These are phyloP conservation scores for Alternaria panax DNA, from an alignment of 2,329 filamentous ascomycete species.

Conservation along the genomic window DNA sequence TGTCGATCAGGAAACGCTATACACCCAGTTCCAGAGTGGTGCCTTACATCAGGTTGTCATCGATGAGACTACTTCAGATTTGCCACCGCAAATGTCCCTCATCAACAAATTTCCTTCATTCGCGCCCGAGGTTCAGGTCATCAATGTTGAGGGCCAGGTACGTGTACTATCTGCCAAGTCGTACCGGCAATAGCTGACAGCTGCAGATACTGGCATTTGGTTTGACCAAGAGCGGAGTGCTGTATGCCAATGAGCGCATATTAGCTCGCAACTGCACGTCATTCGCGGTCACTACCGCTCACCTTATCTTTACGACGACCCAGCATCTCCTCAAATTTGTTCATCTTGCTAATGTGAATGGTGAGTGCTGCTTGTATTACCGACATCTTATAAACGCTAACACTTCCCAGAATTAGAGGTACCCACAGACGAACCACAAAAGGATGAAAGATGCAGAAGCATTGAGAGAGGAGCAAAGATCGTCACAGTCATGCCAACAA, in stretches of 20 bases:
- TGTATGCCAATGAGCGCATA: constrained; percentile 78
- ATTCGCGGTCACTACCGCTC: constrained; percentile 79
- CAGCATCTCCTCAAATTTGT: constrained; percentile 95
- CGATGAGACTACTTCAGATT: constrained; percentile 16
- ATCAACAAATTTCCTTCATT: constrained; percentile 38
- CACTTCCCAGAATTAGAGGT: constrained; percentile 73
- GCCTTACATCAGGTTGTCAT: constrained; percentile 25
- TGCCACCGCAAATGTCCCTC: constrained; percentile 25
- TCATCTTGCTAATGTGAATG: constrained; percentile 72
- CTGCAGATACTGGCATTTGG: constrained; percentile 63
- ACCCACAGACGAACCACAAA: constrained; percentile 86
- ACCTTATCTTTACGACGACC: constrained; percentile 90
- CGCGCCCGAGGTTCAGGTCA: constrained; percentile 34
- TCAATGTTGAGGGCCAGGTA: constrained; percentile 37
- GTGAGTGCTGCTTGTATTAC: constrained; percentile 53
- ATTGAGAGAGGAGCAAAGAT: constrained; percentile 89
- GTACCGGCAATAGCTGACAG: constrained; percentile 22
- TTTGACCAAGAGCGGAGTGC: constrained; percentile 75
- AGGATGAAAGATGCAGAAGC: constrained; percentile 88
- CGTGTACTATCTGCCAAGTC: neutral
- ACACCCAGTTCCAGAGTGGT: constrained; percentile 35
- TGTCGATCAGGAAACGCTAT: constrained; percentile 31
- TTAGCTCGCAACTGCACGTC: constrained; percentile 91
- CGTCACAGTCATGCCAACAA: constrained; percentile 87
- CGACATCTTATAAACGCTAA: constrained; percentile 4